A percentile compares a stretch with the other conserved stretches of the same genome.
These are phyloP conservation scores for Fomitopsis palustris DNA, from an alignment of 1,284 basidiomycete genomes.

Conservation along the genomic window DNA sequence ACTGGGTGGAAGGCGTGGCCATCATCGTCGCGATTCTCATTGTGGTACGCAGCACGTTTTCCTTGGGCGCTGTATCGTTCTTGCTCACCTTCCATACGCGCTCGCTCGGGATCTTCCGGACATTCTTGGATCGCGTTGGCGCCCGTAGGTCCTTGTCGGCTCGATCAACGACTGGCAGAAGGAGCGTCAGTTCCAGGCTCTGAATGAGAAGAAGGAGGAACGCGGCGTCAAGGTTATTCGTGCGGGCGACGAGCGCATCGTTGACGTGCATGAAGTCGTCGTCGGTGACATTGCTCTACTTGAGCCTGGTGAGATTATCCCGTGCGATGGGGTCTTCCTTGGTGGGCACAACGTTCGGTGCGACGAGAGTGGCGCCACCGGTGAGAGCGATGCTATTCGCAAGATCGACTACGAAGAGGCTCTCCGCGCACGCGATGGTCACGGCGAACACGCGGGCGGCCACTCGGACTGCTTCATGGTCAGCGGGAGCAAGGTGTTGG, in stretches of 20 bases:
- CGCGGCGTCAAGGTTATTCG: constrained; percentile 92
- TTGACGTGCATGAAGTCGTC: constrained; percentile 88
- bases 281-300: constrained; percentile 92
- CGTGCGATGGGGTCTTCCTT: constrained; percentile 94
- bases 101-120: background rate
- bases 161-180: constrained; percentile 96
- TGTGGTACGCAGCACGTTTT: constrained; percentile 52
- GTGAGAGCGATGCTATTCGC: constrained; percentile 77
- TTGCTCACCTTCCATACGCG: constrained; percentile 2
- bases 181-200: constrained; percentile 88
- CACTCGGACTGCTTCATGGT: constrained; percentile 94
- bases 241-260: constrained; percentile 71
- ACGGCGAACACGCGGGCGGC: constrained; percentile 20
- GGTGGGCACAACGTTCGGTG: constrained; percentile 92
- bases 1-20: constrained; percentile 99
- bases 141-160: constrained; percentile 71
- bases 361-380: constrained; percentile 95
- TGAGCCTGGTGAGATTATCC: constrained; percentile 94
- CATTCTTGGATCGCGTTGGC: background rate
- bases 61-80: background rate
- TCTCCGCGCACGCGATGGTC: constrained; percentile 26
- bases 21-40: constrained; percentile 89
- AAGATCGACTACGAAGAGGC: constrained; percentile 24
- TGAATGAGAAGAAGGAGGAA: constrained; percentile 96
- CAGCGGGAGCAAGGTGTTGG: constrained; percentile 92